phyloP scores from a whole-genome alignment of 2,329 filamentous ascomycete species.

The Graphilbum sp. region DNA sequence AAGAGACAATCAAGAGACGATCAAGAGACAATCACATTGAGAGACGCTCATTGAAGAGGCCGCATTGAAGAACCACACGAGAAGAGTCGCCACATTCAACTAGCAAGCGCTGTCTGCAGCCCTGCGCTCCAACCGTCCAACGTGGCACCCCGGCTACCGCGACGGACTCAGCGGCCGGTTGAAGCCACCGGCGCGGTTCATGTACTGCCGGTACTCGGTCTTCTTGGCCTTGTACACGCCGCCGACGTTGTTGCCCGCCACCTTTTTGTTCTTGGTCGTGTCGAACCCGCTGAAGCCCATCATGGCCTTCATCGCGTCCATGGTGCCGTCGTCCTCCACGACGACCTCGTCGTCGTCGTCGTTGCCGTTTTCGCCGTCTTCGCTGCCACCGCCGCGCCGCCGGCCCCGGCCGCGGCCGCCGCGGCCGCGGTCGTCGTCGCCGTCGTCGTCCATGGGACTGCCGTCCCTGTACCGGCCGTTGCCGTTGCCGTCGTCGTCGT shows the following conservation, averaged over 20 bases:
- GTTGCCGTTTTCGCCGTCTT: conserved; percentile 5
- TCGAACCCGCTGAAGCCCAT: conserved; percentile 86
- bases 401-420: not conserved
- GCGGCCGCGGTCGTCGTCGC: conserved; percentile 26
- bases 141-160: too few species aligned
- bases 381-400: not conserved
- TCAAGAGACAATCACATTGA: too few species aligned
- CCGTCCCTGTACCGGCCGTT: conserved; percentile 30
- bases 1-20: too few species aligned
- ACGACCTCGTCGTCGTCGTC: conserved; percentile 32
- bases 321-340: conserved; percentile 46
- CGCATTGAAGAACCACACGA: too few species aligned
- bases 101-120: too few species aligned
- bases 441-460: conserved; percentile 43
- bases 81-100: too few species aligned
- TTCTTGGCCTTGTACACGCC: conserved; percentile 84
- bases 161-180: conserved; percentile 57
- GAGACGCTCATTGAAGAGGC: too few species aligned
- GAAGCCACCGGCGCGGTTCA: conserved; percentile 73
- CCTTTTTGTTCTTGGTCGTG: conserved; percentile 75
- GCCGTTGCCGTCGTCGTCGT: not conserved
- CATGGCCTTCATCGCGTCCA: conserved; percentile 61
- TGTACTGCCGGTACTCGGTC: conserved; percentile 92
- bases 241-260: conserved; percentile 72
- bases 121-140: too few species aligned